Percentiles rank a stretch among this genome's conserved stretches.
These are phyloP conservation scores for Pythium biforme DNA, from an alignment of 352 stramenopile species.

Conservation along the genomic window DNA sequence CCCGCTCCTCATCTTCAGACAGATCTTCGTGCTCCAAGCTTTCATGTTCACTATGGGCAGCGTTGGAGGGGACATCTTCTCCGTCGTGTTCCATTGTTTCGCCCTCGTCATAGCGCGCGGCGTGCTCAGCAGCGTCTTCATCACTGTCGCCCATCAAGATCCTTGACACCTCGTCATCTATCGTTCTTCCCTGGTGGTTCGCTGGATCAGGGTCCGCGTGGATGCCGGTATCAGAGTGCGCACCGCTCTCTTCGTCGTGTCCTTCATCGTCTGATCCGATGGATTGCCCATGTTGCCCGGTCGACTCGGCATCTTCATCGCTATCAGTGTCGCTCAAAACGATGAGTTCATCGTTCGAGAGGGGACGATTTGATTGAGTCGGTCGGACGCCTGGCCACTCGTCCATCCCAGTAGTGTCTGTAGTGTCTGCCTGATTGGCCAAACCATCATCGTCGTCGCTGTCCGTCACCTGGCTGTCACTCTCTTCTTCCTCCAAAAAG, in stretches of 20 bases:
- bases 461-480: background rate
- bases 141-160: background rate
- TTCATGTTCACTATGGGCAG: background rate
- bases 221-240: background rate
- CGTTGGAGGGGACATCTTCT: background rate
- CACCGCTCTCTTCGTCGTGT: background rate
- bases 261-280: background rate
- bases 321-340: conserved; percentile 15
- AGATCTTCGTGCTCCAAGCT: background rate
- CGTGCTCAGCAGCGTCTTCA: background rate
- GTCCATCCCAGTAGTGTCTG: background rate
- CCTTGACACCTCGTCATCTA: background rate
- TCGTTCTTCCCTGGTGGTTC: background rate
- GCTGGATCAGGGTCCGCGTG: background rate
- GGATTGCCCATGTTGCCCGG: background rate
- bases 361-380: background rate
- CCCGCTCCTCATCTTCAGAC: background rate
- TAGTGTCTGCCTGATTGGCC: background rate
- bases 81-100: background rate
- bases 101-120: background rate
- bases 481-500: conserved; percentile 5
- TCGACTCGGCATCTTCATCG: conserved; percentile 1
- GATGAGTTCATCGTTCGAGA: background rate
- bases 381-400: conserved; percentile 1
- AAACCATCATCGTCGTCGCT: conserved; percentile 11